phyloP scores from a whole-genome alignment of 2,329 filamentous ascomycete species.

The Teratosphaeria epicoccoides region DNA sequence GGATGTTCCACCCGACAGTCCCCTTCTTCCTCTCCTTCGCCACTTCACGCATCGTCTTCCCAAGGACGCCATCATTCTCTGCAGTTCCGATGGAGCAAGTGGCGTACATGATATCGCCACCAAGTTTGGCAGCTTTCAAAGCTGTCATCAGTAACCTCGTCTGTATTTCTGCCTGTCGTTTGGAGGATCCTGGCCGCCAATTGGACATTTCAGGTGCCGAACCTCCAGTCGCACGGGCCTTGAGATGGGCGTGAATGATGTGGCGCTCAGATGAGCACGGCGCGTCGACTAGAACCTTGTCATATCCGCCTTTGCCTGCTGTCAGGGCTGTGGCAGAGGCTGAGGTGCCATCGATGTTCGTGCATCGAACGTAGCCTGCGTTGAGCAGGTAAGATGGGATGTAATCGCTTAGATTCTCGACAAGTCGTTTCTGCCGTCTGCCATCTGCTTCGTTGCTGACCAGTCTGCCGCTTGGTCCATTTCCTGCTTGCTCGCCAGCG shows the following conservation, averaged over 20 bases:
- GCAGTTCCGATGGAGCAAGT: slow-evolving; percentile 31
- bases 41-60: slow-evolving; percentile 24
- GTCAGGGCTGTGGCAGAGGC: not conserved
- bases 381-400: slow-evolving; percentile 5
- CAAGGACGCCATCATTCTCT: slow-evolving; percentile 34
- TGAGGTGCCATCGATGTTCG: slow-evolving; percentile 5
- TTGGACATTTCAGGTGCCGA: slow-evolving; percentile 28
- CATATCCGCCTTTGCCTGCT: slow-evolving; percentile 22
- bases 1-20: slow-evolving; percentile 22
- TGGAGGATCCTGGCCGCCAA: slow-evolving; percentile 29
- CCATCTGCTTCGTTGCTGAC: slow-evolving; percentile 9
- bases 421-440: slow-evolving; percentile 6
- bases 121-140: slow-evolving; percentile 25
- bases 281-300: slow-evolving; percentile 33
- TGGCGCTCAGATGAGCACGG: slow-evolving; percentile 34
- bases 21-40: slow-evolving; percentile 30
- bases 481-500: not conserved
- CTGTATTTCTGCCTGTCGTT: slow-evolving; percentile 27
- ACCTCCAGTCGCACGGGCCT: slow-evolving; percentile 22
- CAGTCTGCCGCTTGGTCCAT: not conserved
- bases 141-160: slow-evolving; percentile 29
- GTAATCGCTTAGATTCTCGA: slow-evolving; percentile 7
- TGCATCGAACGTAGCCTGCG: not conserved
- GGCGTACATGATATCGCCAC: slow-evolving; percentile 31
- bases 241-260: slow-evolving; percentile 28